Evolutionary conservation across 1,284 basidiomycete genomes (phyloP), one percentile per base, ranked within the genome.

Genomic region (Ceratorhiza oryzae-sativae): DNA sequence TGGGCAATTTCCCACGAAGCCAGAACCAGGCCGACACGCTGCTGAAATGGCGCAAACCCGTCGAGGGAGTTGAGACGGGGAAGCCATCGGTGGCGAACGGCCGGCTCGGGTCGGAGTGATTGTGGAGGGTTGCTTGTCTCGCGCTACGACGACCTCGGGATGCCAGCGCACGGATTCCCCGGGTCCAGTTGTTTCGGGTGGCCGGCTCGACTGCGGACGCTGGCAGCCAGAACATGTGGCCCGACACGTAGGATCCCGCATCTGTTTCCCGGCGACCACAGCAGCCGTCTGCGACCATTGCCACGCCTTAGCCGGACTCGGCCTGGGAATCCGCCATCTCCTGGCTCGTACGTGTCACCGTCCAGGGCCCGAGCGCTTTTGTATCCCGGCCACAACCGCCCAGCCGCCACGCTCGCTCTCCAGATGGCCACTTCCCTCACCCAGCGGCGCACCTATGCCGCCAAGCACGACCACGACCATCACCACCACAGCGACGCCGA

Each of bases 401-500:
- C 61, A 3, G 36, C 67, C 30, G 53, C 39, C 15, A 42, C 46
- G 34, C 63, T 67, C 34, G 27, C n/a, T n/a, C 23, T 55, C 49
- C 49, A 58, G n/a, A 23, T 70, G 20, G 32, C 42, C 30, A 53
- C 67, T 8, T 58, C 23, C 34, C 51, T 70, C 3, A 70, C 67
- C 4, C 67, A 70, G 32, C 67, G 67, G 2, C 67, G 67, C 10
- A 41, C 25, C 27, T 41, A 58, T 41, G 53, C 67, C 20, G 53
- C 41, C 41, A 70, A 70, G 41, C 41, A 36, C 10, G 23, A 73
- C 34, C 89, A 91, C 77, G 85, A 85, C 9, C 91, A 93, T 78
- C 85, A 86, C 48, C 89, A 91, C 77, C 85, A 86, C 46, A 89
- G 91, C 77, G 84, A 81, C n/a, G n/a, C n/a, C 30, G 87, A 90